phyloP scores from a whole-genome alignment of 805 yeast species.

The Suhomyces pyralidae region DNA sequence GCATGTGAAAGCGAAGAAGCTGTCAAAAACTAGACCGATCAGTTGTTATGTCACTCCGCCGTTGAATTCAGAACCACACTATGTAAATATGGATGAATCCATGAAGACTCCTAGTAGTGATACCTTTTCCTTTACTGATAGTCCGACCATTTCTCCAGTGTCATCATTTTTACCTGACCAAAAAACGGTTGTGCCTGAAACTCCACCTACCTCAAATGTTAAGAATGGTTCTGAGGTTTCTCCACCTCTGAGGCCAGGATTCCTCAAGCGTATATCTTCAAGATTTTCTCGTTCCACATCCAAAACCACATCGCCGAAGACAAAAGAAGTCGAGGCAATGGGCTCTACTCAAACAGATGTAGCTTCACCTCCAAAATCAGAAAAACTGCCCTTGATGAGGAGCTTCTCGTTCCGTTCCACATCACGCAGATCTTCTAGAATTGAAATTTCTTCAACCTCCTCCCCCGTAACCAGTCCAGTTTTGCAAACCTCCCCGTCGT shows the following conservation, averaged over 20 bases:
- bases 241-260: neutral
- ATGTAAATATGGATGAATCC: conserved; percentile 3
- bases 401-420: conserved; percentile 5
- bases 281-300: neutral
- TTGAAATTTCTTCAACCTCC: neutral
- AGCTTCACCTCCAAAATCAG: neutral
- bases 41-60: conserved; percentile 19
- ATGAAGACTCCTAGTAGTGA: conserved; percentile 3
- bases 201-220: neutral
- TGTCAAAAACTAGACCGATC: conserved; percentile 9
- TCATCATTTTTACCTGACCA: conserved; percentile 5
- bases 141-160: conserved; percentile 3
- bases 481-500: neutral
- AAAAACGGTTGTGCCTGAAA: neutral
- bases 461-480: neutral
- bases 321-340: neutral
- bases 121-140: conserved; percentile 7
- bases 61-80: conserved; percentile 3
- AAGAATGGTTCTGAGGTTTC: neutral
- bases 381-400: neutral
- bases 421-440: neutral
- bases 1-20: neutral
- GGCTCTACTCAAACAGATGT: neutral
- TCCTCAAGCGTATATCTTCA: conserved; percentile 1
- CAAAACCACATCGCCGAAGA: neutral